Conservation (phyloP, 768 basidiomycete species). For the Russula virescens region DNA sequence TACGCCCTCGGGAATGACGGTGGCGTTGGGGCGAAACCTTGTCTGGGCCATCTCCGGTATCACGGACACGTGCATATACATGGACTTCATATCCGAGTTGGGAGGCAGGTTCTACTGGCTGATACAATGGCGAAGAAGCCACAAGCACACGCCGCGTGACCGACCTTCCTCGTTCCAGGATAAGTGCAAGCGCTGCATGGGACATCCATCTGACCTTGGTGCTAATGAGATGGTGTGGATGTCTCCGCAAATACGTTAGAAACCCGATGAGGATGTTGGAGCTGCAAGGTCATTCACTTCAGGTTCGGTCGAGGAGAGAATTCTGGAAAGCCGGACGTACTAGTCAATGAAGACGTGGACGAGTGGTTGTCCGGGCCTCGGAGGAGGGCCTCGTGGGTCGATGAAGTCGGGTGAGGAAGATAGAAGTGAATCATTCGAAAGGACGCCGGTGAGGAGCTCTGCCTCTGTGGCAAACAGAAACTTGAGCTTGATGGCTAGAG, state of each 20-base stretch:
- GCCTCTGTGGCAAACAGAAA: constrained; percentile 52
- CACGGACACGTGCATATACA: constrained; percentile 66
- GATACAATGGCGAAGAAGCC: constrained; percentile 78
- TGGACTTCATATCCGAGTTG: constrained; percentile 70
- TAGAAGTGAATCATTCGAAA: constrained; percentile 27
- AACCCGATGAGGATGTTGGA: constrained; percentile 87
- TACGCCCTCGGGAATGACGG: constrained; percentile 25
- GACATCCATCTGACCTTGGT: constrained; percentile 52
- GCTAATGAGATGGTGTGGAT: constrained; percentile 36
- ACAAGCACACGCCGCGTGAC: constrained; percentile 71
- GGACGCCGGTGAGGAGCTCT: constrained; percentile 28
- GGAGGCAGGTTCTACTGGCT: constrained; percentile 68
- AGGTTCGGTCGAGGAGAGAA: background rate
- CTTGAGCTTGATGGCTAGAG: constrained; percentile 51
- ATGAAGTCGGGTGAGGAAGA: constrained; percentile 30
- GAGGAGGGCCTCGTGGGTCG: constrained; percentile 35
- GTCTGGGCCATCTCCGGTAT: constrained; percentile 58
- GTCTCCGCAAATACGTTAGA: constrained; percentile 59
- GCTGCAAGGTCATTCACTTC: constrained; percentile 35
- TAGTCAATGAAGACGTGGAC: constrained; percentile 52
- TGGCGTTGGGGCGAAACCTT: constrained; percentile 35
- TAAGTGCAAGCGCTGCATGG: constrained; percentile 68
- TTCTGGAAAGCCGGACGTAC: constrained; percentile 34
- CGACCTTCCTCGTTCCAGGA: constrained; percentile 77
- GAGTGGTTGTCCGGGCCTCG: constrained; percentile 31